phyloP scores from a whole-genome alignment of 2,329 filamentous ascomycete species.

The Pseudocercospora cruenta region DNA sequence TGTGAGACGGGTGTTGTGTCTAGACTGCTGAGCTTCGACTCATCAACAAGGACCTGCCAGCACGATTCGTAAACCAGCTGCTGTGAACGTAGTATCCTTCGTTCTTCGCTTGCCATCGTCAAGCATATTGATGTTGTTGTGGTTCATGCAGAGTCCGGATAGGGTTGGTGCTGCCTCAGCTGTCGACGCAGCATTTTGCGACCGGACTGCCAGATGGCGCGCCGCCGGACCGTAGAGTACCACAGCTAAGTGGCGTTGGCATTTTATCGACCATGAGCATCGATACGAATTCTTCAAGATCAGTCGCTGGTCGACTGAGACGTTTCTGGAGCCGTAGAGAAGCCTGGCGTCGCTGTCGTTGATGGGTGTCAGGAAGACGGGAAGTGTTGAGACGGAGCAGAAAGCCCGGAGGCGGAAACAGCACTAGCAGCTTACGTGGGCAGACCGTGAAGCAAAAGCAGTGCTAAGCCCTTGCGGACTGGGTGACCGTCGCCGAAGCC shows the following conservation, averaged over 20 bases:
- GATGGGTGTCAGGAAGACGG: neutral
- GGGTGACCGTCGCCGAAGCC: neutral
- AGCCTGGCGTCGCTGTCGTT: neutral
- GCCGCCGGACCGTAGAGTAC: neutral
- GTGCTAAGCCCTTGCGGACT: neutral
- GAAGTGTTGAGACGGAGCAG: neutral
- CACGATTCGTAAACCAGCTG: neutral
- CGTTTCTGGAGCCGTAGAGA: neutral
- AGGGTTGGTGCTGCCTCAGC: neutral
- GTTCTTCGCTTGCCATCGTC: neutral
- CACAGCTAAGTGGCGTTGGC: neutral
- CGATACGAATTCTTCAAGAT: neutral
- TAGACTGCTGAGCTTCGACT: neutral
- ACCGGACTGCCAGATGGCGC: neutral
- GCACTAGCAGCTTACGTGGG: neutral
- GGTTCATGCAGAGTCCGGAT: neutral
- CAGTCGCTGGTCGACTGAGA: neutral
- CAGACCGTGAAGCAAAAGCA: neutral
- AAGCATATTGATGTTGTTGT: neutral
- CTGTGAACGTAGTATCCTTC: neutral
- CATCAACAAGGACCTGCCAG: neutral
- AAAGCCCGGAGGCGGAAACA: neutral
- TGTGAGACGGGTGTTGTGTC: neutral
- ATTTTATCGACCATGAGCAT: neutral
- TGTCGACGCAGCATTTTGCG: constrained; percentile 6